Base-by-base conservation (phyloP, 2,329 filamentous ascomycete species). In the Colletotrichum brevisporum region DNA sequence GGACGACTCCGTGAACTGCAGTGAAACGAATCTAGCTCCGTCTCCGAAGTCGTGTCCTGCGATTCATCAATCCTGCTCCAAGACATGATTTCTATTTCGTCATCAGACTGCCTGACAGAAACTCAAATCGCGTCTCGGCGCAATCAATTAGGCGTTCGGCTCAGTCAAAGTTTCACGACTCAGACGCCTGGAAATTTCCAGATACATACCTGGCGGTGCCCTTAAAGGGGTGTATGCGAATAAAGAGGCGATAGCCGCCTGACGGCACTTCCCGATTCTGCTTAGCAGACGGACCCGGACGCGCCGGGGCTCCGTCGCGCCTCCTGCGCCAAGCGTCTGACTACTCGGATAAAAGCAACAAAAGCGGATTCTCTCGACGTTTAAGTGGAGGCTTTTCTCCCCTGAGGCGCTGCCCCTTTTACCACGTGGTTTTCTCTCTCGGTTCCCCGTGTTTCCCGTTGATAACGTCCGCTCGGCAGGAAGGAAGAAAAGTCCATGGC, bases 341-440 rank as follows among this genome's bases (percentile, higher is more conserved):
- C 12, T 6, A 26, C 18, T 51, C 66, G 66, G 50, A 39, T 69
- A 69, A 3, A 60, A 60, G 66, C 26, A 69, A 55, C 60, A 56
- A 60, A 15, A 69, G 43, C 54, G 66, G 61, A 56, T 47, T 50
- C 50, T 16, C 21, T 54, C 56, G 39, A 16, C 43, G 16, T 8
- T 52, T 65, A 21, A 59, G 65, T 59, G 60, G 62, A 51, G 31
- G 56, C 5, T 24, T 54, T 65, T 41, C 59, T 50, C 43, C 26
- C 48, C 55, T n/a, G 12, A 18, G 50, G n/a, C 31, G 43, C 54
- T 61, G 55, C 66, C 66, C 62, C 62, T 66, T 69, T 69, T 52
- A 69, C 55, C 62, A 66, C 55, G 62, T 69, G 62, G 45, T 52
- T 15, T 21, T 43, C 26, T 52, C 12, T 21, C 3, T 43, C 13